These are phyloP conservation scores for Pichia sp. DNA, from an alignment of 1,139 yeast genomes.

Conservation along the genomic window DNA sequence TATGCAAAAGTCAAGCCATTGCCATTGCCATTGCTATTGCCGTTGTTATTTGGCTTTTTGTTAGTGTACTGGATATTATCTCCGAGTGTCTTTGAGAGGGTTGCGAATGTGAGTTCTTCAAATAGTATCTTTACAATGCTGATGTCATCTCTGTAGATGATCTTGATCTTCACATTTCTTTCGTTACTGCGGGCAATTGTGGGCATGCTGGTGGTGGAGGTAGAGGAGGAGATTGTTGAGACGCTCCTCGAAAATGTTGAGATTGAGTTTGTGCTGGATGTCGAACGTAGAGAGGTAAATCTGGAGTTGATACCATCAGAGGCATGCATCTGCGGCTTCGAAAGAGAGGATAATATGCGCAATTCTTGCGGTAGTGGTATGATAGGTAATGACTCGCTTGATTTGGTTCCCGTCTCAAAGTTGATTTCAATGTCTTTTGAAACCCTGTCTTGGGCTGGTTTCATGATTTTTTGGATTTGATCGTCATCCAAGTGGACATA, in stretches of 20 bases:
- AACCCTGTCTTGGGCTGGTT: conserved; percentile 6
- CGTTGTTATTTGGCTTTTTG: too few species aligned
- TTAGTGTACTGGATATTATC: conserved; percentile 11
- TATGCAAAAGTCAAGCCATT: conserved; percentile 15
- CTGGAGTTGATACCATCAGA: background rate
- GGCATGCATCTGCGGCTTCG: background rate
- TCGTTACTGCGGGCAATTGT: background rate
- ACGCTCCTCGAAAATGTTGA: background rate
- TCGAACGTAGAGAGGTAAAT: background rate
- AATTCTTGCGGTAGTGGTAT: too few species aligned
- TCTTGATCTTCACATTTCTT: conserved; percentile 7
- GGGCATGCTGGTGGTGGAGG: too few species aligned
- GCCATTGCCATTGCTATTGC: conserved; percentile 9
- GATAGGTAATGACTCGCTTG: too few species aligned
- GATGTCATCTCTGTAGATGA: conserved; percentile 16
- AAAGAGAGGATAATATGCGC: background rate
- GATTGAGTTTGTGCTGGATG: background rate
- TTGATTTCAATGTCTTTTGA: too few species aligned
- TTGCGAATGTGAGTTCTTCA: conserved; percentile 9
- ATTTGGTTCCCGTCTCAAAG: too few species aligned
- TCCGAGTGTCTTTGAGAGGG: conserved; percentile 11
- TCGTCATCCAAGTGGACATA: conserved; percentile 10
- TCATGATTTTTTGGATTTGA: conserved; percentile 11
- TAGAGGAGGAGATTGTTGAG: too few species aligned
- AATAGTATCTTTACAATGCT: conserved; percentile 13